Base-by-base conservation (phyloP, 371 early-diverging fungal species). In the Fennellomyces sp. region DNA sequence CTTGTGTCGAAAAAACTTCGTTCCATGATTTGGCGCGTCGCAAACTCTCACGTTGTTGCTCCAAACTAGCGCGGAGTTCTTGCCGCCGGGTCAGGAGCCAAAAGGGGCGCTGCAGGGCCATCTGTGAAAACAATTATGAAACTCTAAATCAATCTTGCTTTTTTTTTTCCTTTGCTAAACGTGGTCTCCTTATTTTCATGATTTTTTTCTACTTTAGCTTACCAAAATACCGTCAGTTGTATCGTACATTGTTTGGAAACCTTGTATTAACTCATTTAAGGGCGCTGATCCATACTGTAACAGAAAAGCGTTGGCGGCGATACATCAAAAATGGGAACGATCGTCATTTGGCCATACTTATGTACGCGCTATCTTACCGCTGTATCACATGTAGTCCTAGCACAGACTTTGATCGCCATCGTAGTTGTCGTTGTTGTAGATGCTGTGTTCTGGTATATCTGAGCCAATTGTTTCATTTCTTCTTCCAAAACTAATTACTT, bases 211-310 rank as follows among this genome's bases (percentile, higher is more conserved):
- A 42, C 3, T 3, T 4, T 3, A 13, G 17, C 31, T 63, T 73
- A 78, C 78, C 67, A 75, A 41, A 5, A 70, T 66, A 3, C 78
- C 78, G 41, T 70, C 68, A 8, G 69, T 60, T 33, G 71, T 19
- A 25, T 58, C 64, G 52, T 69, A 55, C 12, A 63, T 58, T 25
- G 56, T 52, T 60, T 70, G 65, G 27, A 57, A 48, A 13, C n/a
- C 31, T 26, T 67, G 53, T 7, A 69, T 23, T 12, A 73, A 54
- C 2, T 52, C 48, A 27, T 57, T 31, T 38, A 39, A 30, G 2
- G 59, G 25, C 15, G 42, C 52, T 25, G 48, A 23, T 15, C 51
- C 60, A 23, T 28, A 54, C 64, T 55, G 26, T 23, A 19, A 39
- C 5, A 6, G 17, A 39, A 26, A 27, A n/a, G 26, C 12, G 19